Conservation (phyloP, 2,329 filamentous ascomycete genomes). For the Mycosphaerelloides madeirae region DNA sequence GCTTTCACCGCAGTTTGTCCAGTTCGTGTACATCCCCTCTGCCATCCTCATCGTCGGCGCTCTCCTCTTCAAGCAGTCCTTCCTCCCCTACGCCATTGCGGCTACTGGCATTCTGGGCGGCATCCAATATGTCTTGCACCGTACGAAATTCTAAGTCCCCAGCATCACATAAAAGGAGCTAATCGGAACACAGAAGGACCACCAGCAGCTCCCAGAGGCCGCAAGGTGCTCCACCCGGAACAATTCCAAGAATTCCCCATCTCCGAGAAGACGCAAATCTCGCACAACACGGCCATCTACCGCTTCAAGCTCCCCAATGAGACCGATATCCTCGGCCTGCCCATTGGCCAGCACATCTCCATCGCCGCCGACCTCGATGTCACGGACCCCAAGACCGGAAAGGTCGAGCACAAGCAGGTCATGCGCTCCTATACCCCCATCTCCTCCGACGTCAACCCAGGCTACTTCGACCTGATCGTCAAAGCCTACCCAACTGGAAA, state of each 20-base stretch:
- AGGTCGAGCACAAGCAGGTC: conserved; percentile 73
- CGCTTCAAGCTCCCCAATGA: conserved; percentile 79
- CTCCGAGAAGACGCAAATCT: conserved; percentile 89
- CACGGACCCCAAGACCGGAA: conserved; percentile 54
- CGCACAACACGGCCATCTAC: conserved; percentile 99
- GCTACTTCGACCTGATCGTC: conserved; percentile 93
- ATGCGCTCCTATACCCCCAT: conserved; percentile 91
- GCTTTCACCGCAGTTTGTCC: conserved; percentile 3
- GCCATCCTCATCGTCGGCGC: conserved; percentile 71
- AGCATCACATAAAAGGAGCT: background rate
- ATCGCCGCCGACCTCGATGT: conserved; percentile 80
- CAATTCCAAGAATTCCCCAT: conserved; percentile 89
- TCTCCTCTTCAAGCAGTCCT: conserved; percentile 61
- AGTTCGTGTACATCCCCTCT: conserved; percentile 66
- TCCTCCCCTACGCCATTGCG: conserved; percentile 63
- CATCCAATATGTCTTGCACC: conserved; percentile 8
- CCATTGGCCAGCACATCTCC: conserved; percentile 98
- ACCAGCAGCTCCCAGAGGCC: conserved; percentile 52
- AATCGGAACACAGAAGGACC: conserved; percentile 4
- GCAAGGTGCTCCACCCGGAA: conserved; percentile 80
- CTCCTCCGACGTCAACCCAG: conserved; percentile 80
- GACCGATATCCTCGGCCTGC: conserved; percentile 82
- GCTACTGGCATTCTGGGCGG: conserved; percentile 8
- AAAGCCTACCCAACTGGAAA: conserved; percentile 97
- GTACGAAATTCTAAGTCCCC: conserved; percentile 6